Base-by-base conservation (phyloP, 202 grass and related monocot genomes). In the Setaria italica region DNA sequence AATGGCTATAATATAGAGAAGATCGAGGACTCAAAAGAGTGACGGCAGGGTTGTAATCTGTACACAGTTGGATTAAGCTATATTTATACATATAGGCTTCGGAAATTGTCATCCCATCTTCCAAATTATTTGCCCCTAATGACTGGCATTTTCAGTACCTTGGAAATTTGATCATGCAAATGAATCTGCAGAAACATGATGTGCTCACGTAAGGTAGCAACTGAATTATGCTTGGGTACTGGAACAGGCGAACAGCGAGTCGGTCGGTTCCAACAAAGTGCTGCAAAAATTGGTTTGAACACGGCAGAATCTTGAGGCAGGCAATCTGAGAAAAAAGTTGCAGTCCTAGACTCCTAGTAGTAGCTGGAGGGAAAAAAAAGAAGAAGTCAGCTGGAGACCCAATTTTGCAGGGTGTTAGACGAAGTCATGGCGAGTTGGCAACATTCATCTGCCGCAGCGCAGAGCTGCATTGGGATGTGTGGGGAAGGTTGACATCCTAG, bases 371-470 rank as follows among this genome's bases (percentile, higher is more conserved):
- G 25, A 50, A 50, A 53, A 50, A 14, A 12, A 14, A 50, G 5
- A 6, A 53, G 60, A 63, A 65, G 13, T 14, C 32, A 17, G 32
- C 32, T 17, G 15, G 34, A 39, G 64, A 39, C 8, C 1, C 0
- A 5, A 13, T 1, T 37, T 37, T 37, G 39, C 39, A 41, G 5
- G 39, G 4, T 41, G 39, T 41, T 41, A 25, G 39, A 41, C 39
- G 39, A 41, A 41, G 39, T 41, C 39, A 41, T 41, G 39, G 39
- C 6, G 45, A 70, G 37, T 43, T 50, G 48, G 71, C 45, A 67
- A 75, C 85, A 87, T 81, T 81, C 60, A 67, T 81, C 78, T 82
- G 69, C 70, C 12, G 33, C 63, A 49, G 45, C 33, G 77, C 58
- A 80, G 35, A 25, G 34, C 29, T 46, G 53, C 64, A 5, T 80